A percentile compares a stretch with the other conserved stretches of the same genome.
Conservation (phyloP, 1,284 basidiomycete genomes). For the Exsudoporus floridanus region DNA sequence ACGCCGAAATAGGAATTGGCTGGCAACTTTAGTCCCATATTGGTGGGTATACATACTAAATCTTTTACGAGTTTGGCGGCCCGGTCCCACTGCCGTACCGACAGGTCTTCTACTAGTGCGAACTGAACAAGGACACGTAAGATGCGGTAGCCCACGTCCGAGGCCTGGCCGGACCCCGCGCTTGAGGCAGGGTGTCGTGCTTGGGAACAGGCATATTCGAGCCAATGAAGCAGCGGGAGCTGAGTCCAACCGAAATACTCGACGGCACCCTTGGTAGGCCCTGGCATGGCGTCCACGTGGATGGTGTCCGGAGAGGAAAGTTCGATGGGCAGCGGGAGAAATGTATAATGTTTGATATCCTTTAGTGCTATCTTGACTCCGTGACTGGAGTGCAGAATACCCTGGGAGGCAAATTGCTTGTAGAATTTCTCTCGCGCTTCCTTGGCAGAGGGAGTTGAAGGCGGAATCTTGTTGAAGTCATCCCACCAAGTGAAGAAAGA, state of each 20-base stretch:
- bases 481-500: conserved; percentile 91
- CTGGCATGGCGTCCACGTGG: conserved; percentile 52
- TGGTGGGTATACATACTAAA: conserved; percentile 79
- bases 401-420: neutral
- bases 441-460: neutral
- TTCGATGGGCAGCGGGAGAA: conserved; percentile 68
- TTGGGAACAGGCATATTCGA: conserved; percentile 3
- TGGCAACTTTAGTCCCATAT: conserved; percentile 14
- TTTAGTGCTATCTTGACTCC: conserved; percentile 44
- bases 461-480: neutral
- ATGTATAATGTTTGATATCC: conserved; percentile 59
- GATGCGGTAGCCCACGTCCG: conserved; percentile 35
- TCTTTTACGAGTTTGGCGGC: conserved; percentile 57
- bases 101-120: conserved; percentile 69
- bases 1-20: conserved; percentile 24
- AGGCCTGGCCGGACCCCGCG: conserved; percentile 51
- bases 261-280: conserved; percentile 61
- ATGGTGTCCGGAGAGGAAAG: conserved; percentile 58
- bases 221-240: conserved; percentile 52
- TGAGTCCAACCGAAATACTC: conserved; percentile 72
- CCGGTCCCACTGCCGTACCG: conserved; percentile 64
- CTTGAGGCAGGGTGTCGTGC: neutral
- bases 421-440: conserved; percentile 3
- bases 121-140: conserved; percentile 69
- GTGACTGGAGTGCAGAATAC: neutral